These are phyloP conservation scores for Serendipita sp. DNA, from an alignment of 768 basidiomycete genomes.

Conservation along the genomic window DNA sequence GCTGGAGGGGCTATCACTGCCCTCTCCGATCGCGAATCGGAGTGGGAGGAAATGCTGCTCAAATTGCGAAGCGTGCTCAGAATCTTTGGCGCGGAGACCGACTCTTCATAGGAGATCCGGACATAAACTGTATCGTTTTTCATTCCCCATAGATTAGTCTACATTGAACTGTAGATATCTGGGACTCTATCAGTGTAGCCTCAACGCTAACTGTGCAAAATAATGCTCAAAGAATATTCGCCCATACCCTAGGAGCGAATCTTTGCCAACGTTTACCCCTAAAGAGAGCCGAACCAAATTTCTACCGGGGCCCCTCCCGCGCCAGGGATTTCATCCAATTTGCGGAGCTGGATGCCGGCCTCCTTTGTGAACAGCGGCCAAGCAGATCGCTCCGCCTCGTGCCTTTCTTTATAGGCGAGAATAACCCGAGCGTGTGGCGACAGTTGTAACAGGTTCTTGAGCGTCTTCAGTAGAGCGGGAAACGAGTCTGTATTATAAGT, in stretches of 20 bases:
- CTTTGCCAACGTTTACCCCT: background rate
- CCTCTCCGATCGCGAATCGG: constrained; percentile 63
- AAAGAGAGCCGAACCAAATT: constrained; percentile 41
- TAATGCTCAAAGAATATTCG: too few relatives aligned
- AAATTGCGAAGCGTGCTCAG: constrained; percentile 63
- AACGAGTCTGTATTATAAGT: constrained; percentile 84
- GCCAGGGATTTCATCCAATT: constrained; percentile 39
- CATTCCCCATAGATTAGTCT: too few relatives aligned
- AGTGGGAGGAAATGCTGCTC: constrained; percentile 90
- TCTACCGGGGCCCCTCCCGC: constrained; percentile 51
- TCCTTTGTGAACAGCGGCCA: constrained; percentile 41
- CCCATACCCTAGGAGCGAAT: too few relatives aligned
- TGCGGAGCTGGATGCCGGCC: constrained; percentile 38
- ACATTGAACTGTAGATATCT: too few relatives aligned
- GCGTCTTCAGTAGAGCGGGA: constrained; percentile 53
- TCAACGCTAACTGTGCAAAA: too few relatives aligned
- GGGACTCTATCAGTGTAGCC: too few relatives aligned
- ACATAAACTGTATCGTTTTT: too few relatives aligned
- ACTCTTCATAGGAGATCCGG: too few relatives aligned
- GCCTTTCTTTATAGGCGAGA: constrained; percentile 78
- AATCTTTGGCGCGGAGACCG: background rate
- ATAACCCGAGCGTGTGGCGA: constrained; percentile 30
- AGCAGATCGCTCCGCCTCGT: constrained; percentile 52
- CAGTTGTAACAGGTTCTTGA: constrained; percentile 31
- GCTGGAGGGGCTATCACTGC: constrained; percentile 97